Base-by-base conservation (phyloP, 306 rosid species). In the Prunus davidiana region DNA sequence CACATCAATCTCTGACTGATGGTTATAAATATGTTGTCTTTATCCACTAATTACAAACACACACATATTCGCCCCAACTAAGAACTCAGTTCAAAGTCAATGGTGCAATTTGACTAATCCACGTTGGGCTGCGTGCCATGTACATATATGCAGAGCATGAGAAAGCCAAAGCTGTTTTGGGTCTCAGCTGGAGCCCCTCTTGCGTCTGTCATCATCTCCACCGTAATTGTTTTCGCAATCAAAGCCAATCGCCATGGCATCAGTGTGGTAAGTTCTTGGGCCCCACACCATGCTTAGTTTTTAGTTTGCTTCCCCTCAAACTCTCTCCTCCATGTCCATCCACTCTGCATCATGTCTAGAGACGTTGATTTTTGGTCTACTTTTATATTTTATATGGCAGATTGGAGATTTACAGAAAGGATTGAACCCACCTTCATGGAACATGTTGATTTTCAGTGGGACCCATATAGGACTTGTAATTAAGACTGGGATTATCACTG, bases 151-250 rank as follows among this genome's bases (percentile, higher is more conserved):
- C 84, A 95, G 99, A 86, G 97, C 76, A 64, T 86, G 43, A 90
- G 73, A 72, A 95, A 71, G 72, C 97, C 99, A 72, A 95, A 81
- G 77, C 72, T 95, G 65, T 95, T 95, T 71, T 95, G 99, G 99
- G 86, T 95, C 30, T 90, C 97, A 71, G 99, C 99, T 28, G 99
- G 97, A 69, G 96, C 99, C 27, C 99, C 99, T 64, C 87, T 95
- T 50, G 65, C 72, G 43, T 95, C 82, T 12, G 99, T 95, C 63
- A 91, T 95, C 30, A 58, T 92, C 72, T 92, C 99, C 27, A 95
- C 99, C 18, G 69, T 95, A 19, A 24, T 95, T 13, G 89, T 86
- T 60, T 95, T 90, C 76, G 96, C 97, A 32, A 74, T 79, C 67
- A 90, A 88, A 77, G 97, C 85, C 67, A 81, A 89, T 76, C 66